A percentile compares a stretch with the other conserved stretches of the same genome.
These are phyloP conservation scores for Pythium grandisporangium DNA, from an alignment of 352 stramenopile genomes.

Conservation along the genomic window DNA sequence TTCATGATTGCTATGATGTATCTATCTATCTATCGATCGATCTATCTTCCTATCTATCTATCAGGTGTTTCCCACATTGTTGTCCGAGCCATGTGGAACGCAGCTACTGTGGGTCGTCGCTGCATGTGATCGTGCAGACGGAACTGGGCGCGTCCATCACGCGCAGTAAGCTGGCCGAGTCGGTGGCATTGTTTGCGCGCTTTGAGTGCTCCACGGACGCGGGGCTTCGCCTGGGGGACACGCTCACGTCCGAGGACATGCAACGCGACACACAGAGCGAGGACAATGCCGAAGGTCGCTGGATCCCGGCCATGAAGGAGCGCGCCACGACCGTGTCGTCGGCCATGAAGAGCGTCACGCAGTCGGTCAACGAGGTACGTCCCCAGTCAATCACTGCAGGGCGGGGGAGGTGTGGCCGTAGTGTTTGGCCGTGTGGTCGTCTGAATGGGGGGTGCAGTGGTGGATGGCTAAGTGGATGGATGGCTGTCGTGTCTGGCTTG, in stretches of 20 bases:
- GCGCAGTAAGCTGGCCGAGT: slow-evolving; percentile 5
- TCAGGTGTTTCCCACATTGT: slow-evolving; percentile 16
- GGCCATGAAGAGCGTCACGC: slow-evolving; percentile 8
- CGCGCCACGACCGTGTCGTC: slow-evolving; percentile 18
- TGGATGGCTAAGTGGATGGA: too few relatives aligned
- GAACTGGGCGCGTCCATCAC: too few relatives aligned
- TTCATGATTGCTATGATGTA: too few relatives aligned
- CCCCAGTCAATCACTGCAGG: background rate
- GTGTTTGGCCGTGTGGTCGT: too few relatives aligned
- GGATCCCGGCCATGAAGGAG: slow-evolving; percentile 44
- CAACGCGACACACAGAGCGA: slow-evolving; percentile 28
- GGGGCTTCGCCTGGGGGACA: slow-evolving; percentile 24
- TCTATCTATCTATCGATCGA: background rate
- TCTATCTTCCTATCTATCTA: background rate
- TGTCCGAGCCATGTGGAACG: slow-evolving; percentile 16
- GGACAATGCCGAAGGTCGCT: slow-evolving; percentile 42
- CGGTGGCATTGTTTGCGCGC: slow-evolving; percentile 18
- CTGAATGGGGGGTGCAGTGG: too few relatives aligned
- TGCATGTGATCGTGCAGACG: slow-evolving; percentile 19
- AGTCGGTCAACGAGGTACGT: slow-evolving; percentile 8
- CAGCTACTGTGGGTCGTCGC: slow-evolving; percentile 18
- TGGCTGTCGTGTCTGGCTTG: too few relatives aligned
- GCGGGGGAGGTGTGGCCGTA: too few relatives aligned
- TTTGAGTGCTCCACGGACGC: slow-evolving; percentile 22
- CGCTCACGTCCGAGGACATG: slow-evolving; percentile 31